phyloP scores from a whole-genome alignment of 768 basidiomycete species.

The Pulveroboletus sp. region DNA sequence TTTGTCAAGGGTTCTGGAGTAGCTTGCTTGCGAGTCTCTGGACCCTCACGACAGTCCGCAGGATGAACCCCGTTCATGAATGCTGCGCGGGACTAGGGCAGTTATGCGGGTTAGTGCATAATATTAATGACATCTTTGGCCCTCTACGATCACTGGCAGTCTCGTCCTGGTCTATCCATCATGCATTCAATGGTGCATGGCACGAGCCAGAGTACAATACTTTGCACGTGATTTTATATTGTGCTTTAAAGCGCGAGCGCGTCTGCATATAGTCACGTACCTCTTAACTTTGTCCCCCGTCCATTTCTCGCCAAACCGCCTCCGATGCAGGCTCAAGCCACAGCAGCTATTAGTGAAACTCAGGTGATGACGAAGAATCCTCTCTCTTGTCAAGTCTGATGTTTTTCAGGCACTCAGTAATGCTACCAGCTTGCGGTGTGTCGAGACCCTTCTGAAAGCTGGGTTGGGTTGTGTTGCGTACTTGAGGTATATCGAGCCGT shows the following conservation, averaged over 20 bases:
- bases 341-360: conserved; percentile 15
- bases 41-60: background rate
- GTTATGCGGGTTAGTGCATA: background rate
- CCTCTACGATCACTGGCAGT: background rate
- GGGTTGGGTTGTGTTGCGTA: conserved; percentile 78
- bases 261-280: background rate
- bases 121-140: background rate
- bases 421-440: conserved; percentile 63
- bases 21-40: background rate
- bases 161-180: background rate
- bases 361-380: conserved; percentile 17
- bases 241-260: conserved; percentile 16
- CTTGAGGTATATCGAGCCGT: conserved; percentile 50
- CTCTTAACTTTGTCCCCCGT: background rate
- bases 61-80: background rate
- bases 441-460: conserved; percentile 70
- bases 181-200: too few relatives aligned
- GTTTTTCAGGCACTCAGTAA: conserved; percentile 44
- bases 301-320: background rate
- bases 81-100: background rate
- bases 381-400: conserved; percentile 4
- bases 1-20: background rate
- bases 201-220: too few relatives aligned
- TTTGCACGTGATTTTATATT: conserved; percentile 20
- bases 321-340: conserved; percentile 28